Base-by-base conservation (phyloP, 228 moss, liverwort and hornwort genomes). In the Sphagnum magellanicum region DNA sequence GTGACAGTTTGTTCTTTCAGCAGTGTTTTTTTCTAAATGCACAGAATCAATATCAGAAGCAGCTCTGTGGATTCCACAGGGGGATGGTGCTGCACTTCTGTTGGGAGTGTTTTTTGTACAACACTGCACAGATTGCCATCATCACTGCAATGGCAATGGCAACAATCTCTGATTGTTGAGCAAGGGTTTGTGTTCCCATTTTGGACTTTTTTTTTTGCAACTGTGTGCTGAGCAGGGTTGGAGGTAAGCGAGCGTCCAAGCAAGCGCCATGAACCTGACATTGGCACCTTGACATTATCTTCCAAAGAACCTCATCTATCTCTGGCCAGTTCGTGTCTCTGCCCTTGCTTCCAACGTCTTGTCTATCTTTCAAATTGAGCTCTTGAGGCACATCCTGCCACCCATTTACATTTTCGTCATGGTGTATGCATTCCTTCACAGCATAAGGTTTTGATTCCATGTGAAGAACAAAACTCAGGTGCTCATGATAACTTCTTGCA, bases 191-290 rank as follows among this genome's bases (percentile, higher is more conserved):
- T 6, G 72, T 47, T 50, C 32, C 5, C 15, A 12, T 32, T 62
- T 53, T 16, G 60, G 51, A 16, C 63, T 16, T 80, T 50, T n/a
- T 51, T 11, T 13, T 61, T 68, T 77, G 68, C 74, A 53, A 10
- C n/a, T 52, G 32, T 59, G 51, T 60, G 32, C 51, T 73, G 81
- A 74, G 69, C 88, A 95, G 95, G 98, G 98, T 59, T 98, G 76
- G 98, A 98, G 79, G 92, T 98, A 62, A 87, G 79, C 59, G 82
- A 78, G 62, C 89, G 87, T 71, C 85, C 94, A 52, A 76, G 71
- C 60, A 98, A 94, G 74, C 91, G 94, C 49, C 95, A 89, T 61
- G 83, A 79, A 81, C 83, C 84, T 6, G 83, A 82, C 72, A 68
- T 95, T 50, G 61, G 77, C 72, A 73, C 66, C 15, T 77, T 96